phyloP scores from a whole-genome alignment of 78 protist species.

The Planoprotostelium fungivorum region DNA sequence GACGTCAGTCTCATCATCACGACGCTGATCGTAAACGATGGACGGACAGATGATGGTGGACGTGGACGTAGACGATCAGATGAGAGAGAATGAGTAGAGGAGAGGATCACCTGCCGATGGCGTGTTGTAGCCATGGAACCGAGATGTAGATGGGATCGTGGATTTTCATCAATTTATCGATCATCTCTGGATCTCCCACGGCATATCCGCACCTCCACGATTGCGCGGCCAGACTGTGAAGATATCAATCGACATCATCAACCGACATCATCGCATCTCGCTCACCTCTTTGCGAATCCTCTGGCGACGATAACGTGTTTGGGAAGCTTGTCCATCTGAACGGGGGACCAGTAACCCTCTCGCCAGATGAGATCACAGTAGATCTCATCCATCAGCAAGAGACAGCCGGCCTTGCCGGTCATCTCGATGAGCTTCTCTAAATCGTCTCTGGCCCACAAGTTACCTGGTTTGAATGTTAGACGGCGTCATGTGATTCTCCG shows the following conservation, averaged over 20 bases:
- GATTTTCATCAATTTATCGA: constrained; percentile 6
- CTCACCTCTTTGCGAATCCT: constrained; percentile 18
- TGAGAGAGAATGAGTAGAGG: too few species aligned
- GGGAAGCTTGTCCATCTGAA: neutral
- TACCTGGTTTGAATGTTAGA: too few species aligned
- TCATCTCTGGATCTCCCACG: neutral
- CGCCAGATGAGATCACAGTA: constrained; percentile 23
- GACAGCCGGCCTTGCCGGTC: neutral
- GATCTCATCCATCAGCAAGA: constrained; percentile 24
- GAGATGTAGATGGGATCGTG: constrained; percentile 36
- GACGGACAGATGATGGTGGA: too few species aligned
- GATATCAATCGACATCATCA: neutral
- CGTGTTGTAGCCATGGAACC: constrained; percentile 26
- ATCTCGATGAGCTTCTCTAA: neutral
- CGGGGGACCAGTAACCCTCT: constrained; percentile 3
- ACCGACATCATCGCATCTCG: neutral
- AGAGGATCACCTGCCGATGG: constrained; percentile 8
- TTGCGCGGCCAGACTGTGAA: constrained; percentile 13
- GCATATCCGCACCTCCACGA: constrained; percentile 29
- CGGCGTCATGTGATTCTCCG: too few species aligned
- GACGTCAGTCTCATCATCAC: neutral
- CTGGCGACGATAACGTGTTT: constrained; percentile 10
- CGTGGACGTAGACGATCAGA: too few species aligned
- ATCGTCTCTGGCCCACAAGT: constrained; percentile 17
- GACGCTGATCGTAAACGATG: too few species aligned